phyloP scores from a whole-genome alignment of 805 yeast genomes.

The Starmerella apis region DNA sequence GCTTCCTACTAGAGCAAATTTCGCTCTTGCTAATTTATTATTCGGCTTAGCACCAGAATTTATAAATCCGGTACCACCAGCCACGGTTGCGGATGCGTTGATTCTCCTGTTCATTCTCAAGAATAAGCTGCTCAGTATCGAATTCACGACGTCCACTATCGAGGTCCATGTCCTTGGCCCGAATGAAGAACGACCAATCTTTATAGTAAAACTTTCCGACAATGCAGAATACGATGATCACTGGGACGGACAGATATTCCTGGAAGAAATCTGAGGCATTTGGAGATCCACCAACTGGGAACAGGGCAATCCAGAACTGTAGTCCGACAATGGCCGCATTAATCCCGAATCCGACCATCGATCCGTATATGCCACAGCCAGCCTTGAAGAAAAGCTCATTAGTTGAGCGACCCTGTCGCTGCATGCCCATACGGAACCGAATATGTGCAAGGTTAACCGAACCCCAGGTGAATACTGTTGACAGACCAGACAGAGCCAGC shows the following conservation, averaged over 20 bases:
- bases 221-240: slow-evolving; percentile 38
- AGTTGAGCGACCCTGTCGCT: slow-evolving; percentile 53
- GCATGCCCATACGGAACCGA: slow-evolving; percentile 54
- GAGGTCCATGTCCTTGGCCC: slow-evolving; percentile 45
- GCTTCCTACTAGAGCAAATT: neutral
- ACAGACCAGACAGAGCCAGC: slow-evolving; percentile 64
- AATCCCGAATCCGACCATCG: slow-evolving; percentile 49
- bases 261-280: slow-evolving; percentile 40
- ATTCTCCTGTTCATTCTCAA: slow-evolving; percentile 5
- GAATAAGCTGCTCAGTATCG: slow-evolving; percentile 29
- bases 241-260: slow-evolving; percentile 43
- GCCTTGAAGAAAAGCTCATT: slow-evolving; percentile 60
- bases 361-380: slow-evolving; percentile 58
- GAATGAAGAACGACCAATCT: slow-evolving; percentile 33
- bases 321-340: slow-evolving; percentile 55
- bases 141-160: slow-evolving; percentile 53
- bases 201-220: slow-evolving; percentile 43
- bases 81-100: slow-evolving; percentile 3
- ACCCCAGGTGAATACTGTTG: slow-evolving; percentile 74
- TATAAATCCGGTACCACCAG: slow-evolving; percentile 7
- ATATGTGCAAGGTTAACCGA: slow-evolving; percentile 59
- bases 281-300: slow-evolving; percentile 45
- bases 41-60: slow-evolving; percentile 14
- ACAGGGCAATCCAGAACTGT: slow-evolving; percentile 74
- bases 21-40: neutral